Evolutionary conservation across 179 eudicot genomes (phyloP).

Genomic region (Kewa caespitosa): DNA sequence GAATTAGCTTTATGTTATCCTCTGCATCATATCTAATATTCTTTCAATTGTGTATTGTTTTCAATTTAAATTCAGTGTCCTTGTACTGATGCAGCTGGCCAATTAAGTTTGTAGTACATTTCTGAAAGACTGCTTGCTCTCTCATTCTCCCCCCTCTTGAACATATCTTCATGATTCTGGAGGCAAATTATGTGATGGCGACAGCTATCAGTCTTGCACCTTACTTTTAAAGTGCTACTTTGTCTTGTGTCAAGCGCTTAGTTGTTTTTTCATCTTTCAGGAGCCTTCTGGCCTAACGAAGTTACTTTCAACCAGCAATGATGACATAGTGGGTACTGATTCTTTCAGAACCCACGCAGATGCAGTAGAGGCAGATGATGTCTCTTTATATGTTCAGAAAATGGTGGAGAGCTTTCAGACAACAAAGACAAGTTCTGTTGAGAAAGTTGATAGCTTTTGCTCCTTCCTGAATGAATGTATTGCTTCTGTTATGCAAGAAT

Average conservation of each 20-base stretch:
- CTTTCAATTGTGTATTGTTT: neutral
- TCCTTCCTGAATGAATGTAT: conserved; percentile 57
- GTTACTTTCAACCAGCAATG: conserved; percentile 38
- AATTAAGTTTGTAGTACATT: neutral
- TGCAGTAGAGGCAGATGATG: conserved; percentile 44
- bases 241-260: conserved; percentile 18
- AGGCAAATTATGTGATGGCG: neutral
- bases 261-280: conserved; percentile 32
- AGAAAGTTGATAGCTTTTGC: conserved; percentile 47
- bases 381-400: conserved; percentile 43
- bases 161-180: neutral
- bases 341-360: conserved; percentile 32
- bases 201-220: neutral
- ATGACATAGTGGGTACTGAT: conserved; percentile 36
- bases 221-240: neutral
- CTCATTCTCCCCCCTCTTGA: neutral
- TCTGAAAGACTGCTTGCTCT: neutral
- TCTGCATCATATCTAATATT: neutral
- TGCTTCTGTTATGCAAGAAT: conserved; percentile 56
- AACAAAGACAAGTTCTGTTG: conserved; percentile 41
- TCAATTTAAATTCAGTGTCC: neutral
- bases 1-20: neutral
- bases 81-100: neutral
- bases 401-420: conserved; percentile 46
- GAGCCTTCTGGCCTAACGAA: conserved; percentile 40